Conservation (phyloP, 306 rosid genomes). For the Aeschynomene evenia region DNA sequence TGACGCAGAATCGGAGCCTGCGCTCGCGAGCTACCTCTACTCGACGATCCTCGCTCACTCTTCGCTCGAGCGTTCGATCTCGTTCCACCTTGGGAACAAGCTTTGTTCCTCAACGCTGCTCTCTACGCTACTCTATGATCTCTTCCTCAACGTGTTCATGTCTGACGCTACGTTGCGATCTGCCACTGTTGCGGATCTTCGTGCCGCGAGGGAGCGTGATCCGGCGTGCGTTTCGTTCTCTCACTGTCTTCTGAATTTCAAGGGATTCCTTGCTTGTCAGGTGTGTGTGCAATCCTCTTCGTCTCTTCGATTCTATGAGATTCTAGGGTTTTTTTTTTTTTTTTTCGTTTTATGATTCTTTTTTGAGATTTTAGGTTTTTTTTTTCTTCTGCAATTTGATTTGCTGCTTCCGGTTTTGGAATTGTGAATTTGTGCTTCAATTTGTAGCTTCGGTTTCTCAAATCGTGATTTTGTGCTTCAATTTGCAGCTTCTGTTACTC, state of each 20-base stretch:
- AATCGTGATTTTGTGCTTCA: no score
- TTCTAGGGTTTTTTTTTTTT: background rate
- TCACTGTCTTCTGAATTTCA: conserved; percentile 92
- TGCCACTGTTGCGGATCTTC: conserved; percentile 80
- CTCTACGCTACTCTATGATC: conserved; percentile 87
- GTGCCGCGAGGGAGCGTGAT: conserved; percentile 74
- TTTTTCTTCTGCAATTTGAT: background rate
- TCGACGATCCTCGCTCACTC: conserved; percentile 87
- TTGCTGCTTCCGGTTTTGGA: background rate
- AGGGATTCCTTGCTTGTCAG: conserved; percentile 93
- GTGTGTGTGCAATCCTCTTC: conserved; percentile 22
- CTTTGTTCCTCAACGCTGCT: conserved; percentile 93
- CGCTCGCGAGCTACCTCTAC: conserved; percentile 88
- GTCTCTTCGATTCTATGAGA: background rate
- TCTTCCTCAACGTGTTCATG: conserved; percentile 75
- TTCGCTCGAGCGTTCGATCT: conserved; percentile 68
- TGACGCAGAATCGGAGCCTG: conserved; percentile 92
- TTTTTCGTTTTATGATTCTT: background rate
- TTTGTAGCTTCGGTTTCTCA: background rate
- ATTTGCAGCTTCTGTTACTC: background rate
- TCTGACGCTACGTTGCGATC: conserved; percentile 57
- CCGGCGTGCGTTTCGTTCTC: conserved; percentile 88
- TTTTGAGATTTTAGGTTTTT: background rate
- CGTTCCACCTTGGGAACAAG: conserved; percentile 89
- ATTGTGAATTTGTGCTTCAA: background rate